Percentiles rank a stretch among this genome's conserved stretches.
Evolutionary conservation across 176 grass and related monocot genomes (phyloP).

Genomic region (Urochloa ruziziensis): DNA sequence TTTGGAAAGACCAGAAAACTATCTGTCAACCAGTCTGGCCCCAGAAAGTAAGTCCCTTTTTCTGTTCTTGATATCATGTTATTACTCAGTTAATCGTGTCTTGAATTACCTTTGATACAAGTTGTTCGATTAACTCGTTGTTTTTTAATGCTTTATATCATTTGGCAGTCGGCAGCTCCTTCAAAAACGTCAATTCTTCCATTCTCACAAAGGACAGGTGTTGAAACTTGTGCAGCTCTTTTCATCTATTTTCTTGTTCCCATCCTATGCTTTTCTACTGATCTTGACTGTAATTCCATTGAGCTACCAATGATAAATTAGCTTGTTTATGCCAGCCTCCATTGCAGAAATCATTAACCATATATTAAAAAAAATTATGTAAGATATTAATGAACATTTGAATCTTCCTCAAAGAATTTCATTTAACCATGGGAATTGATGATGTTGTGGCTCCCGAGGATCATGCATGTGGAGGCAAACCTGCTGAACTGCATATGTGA

Average conservation of each 20-base stretch:
- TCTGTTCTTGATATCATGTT: constrained; percentile 24
- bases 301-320: no score
- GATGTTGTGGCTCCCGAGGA: no score
- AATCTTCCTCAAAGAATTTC: no score
- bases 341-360: no score
- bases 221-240: constrained; percentile 2
- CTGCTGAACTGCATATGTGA: no score
- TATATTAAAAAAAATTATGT: no score
- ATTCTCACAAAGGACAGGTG: constrained; percentile 87
- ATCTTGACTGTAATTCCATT: background rate
- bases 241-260: constrained; percentile 7
- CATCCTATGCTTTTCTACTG: background rate
- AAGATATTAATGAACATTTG: no score
- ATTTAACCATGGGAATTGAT: no score
- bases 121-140: background rate
- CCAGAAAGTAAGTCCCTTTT: constrained; percentile 57
- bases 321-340: no score
- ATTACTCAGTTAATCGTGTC: background rate
- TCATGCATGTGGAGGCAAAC: no score
- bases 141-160: constrained; percentile 45
- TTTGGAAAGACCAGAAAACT: constrained; percentile 76
- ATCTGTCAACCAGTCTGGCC: constrained; percentile 58
- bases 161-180: constrained; percentile 61
- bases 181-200: constrained; percentile 79
- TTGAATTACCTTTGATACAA: background rate